Conservation (phyloP, 345 rosid genomes). For the Salix caprea region DNA sequence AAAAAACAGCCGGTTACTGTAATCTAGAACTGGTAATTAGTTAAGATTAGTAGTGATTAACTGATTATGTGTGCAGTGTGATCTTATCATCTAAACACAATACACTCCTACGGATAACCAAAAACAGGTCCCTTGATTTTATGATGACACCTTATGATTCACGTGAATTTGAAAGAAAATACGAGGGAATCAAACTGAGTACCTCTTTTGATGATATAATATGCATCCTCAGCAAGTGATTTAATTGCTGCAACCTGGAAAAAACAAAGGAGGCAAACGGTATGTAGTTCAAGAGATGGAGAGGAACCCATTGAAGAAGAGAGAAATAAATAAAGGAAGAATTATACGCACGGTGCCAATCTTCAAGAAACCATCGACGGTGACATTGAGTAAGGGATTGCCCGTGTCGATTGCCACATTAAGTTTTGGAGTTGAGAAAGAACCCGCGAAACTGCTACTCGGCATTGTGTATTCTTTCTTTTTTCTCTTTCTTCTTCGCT, state of each 20-base stretch:
- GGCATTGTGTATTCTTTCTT: slow-evolving; percentile 49
- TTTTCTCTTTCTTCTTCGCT: slow-evolving; percentile 11
- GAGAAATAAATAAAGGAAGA: not conserved
- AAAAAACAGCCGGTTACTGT: not conserved
- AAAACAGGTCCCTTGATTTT: not conserved
- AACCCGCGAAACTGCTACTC: slow-evolving; percentile 46
- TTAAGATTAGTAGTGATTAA: not conserved
- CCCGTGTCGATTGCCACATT: slow-evolving; percentile 69
- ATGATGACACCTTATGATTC: too few relatives aligned
- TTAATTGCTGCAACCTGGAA: slow-evolving; percentile 67
- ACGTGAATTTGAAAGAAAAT: not conserved
- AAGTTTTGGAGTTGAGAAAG: slow-evolving; percentile 56
- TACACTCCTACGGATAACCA: not conserved
- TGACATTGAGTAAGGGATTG: slow-evolving; percentile 61
- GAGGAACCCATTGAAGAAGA: not conserved
- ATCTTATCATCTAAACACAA: not conserved
- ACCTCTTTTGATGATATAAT: slow-evolving; percentile 56
- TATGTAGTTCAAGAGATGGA: not conserved
- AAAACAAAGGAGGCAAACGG: not conserved
- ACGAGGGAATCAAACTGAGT: not conserved
- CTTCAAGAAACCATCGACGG: slow-evolving; percentile 82
- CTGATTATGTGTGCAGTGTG: not conserved
- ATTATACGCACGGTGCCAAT: slow-evolving; percentile 56
- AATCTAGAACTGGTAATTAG: too few relatives aligned
- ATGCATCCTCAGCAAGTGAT: slow-evolving; percentile 60